Conservation (phyloP, 1,139 yeast species). For the Yamadazyma atmosphaerica region DNA sequence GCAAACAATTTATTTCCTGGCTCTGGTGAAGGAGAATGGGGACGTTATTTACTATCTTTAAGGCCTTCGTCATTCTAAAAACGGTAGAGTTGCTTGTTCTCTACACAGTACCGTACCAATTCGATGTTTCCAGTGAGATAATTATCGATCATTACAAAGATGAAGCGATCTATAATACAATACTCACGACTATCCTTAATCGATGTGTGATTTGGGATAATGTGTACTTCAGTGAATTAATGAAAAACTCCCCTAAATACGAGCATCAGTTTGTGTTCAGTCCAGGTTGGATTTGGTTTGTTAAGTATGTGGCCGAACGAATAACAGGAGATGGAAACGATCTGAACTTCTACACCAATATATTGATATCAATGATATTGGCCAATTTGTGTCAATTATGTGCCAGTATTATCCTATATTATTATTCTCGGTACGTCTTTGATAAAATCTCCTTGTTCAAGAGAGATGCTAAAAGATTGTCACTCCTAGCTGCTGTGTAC, state of each 20-base stretch:
- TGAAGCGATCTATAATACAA: slow-evolving; percentile 1
- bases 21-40: not conserved
- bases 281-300: slow-evolving; percentile 66
- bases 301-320: slow-evolving; percentile 27
- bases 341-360: slow-evolving; percentile 41
- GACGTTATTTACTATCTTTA: slow-evolving; percentile 10
- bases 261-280: slow-evolving; percentile 95
- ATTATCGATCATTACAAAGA: slow-evolving; percentile 16
- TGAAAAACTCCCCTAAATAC: slow-evolving; percentile 50
- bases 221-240: slow-evolving; percentile 68
- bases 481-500: slow-evolving; percentile 43
- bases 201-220: slow-evolving; percentile 81
- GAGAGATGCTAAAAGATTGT: slow-evolving; percentile 20
- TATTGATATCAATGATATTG: slow-evolving; percentile 44
- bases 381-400: slow-evolving; percentile 56
- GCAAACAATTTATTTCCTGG: no score
- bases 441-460: slow-evolving; percentile 19
- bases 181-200: slow-evolving; percentile 26
- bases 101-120: slow-evolving; percentile 33
- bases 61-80: slow-evolving; percentile 28
- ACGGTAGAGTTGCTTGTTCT: slow-evolving; percentile 30
- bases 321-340: slow-evolving; percentile 13
- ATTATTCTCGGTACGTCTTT: slow-evolving; percentile 42
- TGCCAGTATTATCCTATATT: slow-evolving; percentile 52
- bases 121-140: slow-evolving; percentile 42